Evolutionary conservation across 1,139 yeast genomes (phyloP).

Genomic region (Debaryomycetaceae sp.): DNA sequence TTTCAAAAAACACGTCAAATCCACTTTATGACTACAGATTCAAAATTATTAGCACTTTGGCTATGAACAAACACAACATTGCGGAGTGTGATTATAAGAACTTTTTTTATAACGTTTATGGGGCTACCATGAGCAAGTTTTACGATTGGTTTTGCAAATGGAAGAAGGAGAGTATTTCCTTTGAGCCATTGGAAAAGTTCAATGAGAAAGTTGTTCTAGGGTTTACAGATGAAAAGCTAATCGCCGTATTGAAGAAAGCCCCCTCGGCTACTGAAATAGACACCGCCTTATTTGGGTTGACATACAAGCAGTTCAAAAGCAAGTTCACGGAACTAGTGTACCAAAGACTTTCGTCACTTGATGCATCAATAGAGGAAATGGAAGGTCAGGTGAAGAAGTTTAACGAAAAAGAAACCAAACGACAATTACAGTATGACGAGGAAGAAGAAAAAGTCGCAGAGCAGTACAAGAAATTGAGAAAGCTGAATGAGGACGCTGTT

Average conservation of each 20-base stretch:
- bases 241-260: constrained; percentile 18
- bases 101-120: constrained; percentile 27
- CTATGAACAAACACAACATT: constrained; percentile 26
- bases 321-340: constrained; percentile 40
- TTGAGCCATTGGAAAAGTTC: constrained; percentile 17
- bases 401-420: constrained; percentile 42
- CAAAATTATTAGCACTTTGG: constrained; percentile 26
- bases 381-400: constrained; percentile 25
- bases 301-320: constrained; percentile 36
- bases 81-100: constrained; percentile 12
- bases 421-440: constrained; percentile 50
- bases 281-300: constrained; percentile 14
- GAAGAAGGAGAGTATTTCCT: constrained; percentile 14
- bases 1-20: constrained; percentile 15
- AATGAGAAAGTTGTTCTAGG: constrained; percentile 18
- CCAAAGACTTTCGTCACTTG: constrained; percentile 31
- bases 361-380: constrained; percentile 19
- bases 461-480: constrained; percentile 44
- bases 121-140: constrained; percentile 22
- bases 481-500: constrained; percentile 46
- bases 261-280: constrained; percentile 9
- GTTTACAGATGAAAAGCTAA: constrained; percentile 23
- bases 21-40: constrained; percentile 31
- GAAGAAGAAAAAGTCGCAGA: constrained; percentile 48
- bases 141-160: constrained; percentile 26